phyloP scores from a whole-genome alignment of 768 basidiomycete species.

The Boletus speciosus region DNA sequence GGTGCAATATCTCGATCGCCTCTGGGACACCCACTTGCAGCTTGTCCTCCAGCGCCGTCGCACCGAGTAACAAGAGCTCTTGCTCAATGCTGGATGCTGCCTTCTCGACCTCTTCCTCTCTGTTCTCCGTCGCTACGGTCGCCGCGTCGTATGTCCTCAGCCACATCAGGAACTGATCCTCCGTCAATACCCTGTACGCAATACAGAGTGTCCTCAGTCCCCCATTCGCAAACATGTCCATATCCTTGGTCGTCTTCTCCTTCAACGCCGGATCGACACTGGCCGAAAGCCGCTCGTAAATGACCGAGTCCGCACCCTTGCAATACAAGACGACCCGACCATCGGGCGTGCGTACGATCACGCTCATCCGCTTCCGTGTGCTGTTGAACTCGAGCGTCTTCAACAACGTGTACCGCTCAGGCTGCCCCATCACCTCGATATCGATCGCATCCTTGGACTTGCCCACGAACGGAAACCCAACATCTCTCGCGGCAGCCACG shows the following conservation, averaged over 20 bases:
- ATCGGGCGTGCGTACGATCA: conserved; percentile 81
- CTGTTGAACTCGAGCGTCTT: conserved; percentile 92
- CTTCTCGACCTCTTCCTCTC: conserved; percentile 91
- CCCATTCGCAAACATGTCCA: conserved; percentile 91
- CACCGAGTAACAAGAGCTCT: conserved; percentile 80
- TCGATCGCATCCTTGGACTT: conserved; percentile 73
- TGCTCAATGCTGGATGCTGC: conserved; percentile 83
- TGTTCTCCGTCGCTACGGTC: conserved; percentile 65
- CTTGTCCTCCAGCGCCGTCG: conserved; percentile 96
- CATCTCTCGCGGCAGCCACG: conserved; percentile 87
- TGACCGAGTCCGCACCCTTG: conserved; percentile 97
- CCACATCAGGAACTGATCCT: conserved; percentile 87
- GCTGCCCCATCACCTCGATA: conserved; percentile 88
- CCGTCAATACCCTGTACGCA: conserved; percentile 70
- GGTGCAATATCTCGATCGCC: conserved; percentile 86
- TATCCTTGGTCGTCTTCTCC: conserved; percentile 76
- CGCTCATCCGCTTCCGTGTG: conserved; percentile 94
- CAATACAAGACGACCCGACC: conserved; percentile 81
- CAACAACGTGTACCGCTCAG: conserved; percentile 75
- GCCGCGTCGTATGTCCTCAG: conserved; percentile 77
- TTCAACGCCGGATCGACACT: conserved; percentile 74
- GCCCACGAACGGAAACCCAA: conserved; percentile 86
- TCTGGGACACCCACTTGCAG: conserved; percentile 96
- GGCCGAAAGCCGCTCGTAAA: conserved; percentile 79
- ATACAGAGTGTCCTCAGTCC: conserved; percentile 91